Conservation (phyloP, 2,329 filamentous ascomycete genomes). For the Aspergillus sp. region DNA sequence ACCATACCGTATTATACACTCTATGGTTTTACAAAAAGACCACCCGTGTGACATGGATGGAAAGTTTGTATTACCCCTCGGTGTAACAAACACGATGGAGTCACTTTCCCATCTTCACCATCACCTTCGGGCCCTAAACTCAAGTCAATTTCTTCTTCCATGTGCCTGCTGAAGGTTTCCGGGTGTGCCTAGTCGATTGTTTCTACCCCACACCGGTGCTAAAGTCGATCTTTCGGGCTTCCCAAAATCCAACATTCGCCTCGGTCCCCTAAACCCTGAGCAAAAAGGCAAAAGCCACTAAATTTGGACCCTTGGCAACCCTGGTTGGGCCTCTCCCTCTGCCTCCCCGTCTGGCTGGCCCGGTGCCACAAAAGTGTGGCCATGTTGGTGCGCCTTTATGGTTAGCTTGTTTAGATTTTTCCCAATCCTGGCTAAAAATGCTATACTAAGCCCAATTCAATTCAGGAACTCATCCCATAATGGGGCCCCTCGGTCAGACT, state of each 20-base stretch:
- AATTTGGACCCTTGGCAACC: not conserved
- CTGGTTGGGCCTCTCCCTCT: not conserved
- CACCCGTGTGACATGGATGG: not conserved
- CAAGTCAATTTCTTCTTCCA: not conserved
- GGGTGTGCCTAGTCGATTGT: not conserved
- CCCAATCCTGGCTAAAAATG: not conserved
- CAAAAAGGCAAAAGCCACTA: not conserved
- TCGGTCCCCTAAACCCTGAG: not conserved
- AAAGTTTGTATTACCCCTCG: not conserved
- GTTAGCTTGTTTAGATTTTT: not conserved
- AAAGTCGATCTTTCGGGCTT: not conserved
- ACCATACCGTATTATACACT: not conserved
- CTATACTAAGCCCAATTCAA: not conserved
- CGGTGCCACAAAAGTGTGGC: conserved; percentile 1
- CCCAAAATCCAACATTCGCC: not conserved
- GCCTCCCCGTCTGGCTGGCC: not conserved
- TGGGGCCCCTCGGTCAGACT: no score
- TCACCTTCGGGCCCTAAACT: not conserved
- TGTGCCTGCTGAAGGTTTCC: no score
- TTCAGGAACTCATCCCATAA: not conserved
- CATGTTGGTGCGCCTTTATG: not conserved
- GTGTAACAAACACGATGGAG: not conserved
- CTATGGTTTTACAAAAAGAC: not conserved
- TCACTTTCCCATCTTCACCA: not conserved
- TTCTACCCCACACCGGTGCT: not conserved